phyloP scores from a whole-genome alignment of 2,329 filamentous ascomycete genomes.

The Penicillium sp. region DNA sequence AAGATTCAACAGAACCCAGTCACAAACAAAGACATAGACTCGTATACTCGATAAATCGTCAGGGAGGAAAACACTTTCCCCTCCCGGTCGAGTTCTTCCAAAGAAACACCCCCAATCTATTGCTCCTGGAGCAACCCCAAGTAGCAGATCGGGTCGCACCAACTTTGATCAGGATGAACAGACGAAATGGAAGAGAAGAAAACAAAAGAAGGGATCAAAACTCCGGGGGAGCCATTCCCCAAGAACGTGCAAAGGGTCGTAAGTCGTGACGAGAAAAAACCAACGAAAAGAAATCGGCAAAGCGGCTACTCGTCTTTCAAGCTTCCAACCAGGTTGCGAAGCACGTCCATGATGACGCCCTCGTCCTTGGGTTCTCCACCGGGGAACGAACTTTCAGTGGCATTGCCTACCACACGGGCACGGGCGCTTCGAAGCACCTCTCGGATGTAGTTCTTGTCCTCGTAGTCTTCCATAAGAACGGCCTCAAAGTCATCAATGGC shows the following conservation, averaged over 20 bases:
- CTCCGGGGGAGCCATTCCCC: conserved; percentile 4
- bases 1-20: conserved; percentile 27
- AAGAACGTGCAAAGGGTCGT: conserved; percentile 6
- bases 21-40: conserved; percentile 25
- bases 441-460: conserved; percentile 47
- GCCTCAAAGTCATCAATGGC: conserved; percentile 47
- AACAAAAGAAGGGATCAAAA: background rate
- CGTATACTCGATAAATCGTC: conserved; percentile 29
- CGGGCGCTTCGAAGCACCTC: conserved; percentile 46
- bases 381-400: conserved; percentile 43
- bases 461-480: conserved; percentile 46
- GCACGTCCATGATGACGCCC: conserved; percentile 43
- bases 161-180: conserved; percentile 1
- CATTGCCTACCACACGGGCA: conserved; percentile 40
- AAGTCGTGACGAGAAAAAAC: conserved; percentile 5
- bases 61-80: conserved; percentile 13
- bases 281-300: background rate
- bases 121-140: background rate
- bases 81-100: conserved; percentile 7
- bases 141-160: conserved; percentile 3
- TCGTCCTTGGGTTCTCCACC: conserved; percentile 47
- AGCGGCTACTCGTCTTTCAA: conserved; percentile 34
- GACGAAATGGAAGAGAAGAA: background rate
- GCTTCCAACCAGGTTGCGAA: conserved; percentile 41
- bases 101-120: background rate